Evolutionary conservation across 208 protist species (phyloP).

Genomic region (Jaenimonas drosophilae): DNA sequence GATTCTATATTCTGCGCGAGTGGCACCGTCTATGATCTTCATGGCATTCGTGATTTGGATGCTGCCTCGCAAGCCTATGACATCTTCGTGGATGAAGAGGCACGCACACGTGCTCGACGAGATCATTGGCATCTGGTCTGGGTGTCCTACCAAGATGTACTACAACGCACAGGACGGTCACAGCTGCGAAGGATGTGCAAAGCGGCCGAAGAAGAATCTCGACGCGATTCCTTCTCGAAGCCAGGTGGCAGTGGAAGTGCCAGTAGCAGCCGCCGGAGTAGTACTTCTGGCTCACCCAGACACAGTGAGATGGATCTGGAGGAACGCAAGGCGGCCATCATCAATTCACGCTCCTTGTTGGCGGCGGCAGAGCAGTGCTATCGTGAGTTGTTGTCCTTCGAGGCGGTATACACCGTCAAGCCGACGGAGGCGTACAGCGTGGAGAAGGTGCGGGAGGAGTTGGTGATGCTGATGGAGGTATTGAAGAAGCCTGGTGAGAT

Average conservation of each 20-base stretch:
- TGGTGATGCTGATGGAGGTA: background rate
- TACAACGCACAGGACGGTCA: background rate
- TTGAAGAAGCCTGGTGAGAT: too few relatives aligned
- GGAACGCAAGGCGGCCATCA: background rate
- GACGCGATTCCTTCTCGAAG: too few relatives aligned
- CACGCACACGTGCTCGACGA: slow-evolving; percentile 2
- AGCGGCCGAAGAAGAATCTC: too few relatives aligned
- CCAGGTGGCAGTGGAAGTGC: too few relatives aligned
- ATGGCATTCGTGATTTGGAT: background rate
- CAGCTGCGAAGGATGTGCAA: background rate
- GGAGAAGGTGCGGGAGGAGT: slow-evolving; percentile 1
- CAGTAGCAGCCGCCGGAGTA: too few relatives aligned
- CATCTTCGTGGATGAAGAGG: slow-evolving; percentile 6
- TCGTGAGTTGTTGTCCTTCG: slow-evolving; percentile 1
- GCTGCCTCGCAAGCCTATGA: background rate
- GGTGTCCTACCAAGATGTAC: slow-evolving; percentile 7
- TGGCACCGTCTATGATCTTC: slow-evolving; percentile 5
- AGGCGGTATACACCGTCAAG: background rate
- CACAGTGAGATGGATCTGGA: background rate
- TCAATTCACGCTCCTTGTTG: too few relatives aligned
- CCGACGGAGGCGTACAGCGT: background rate
- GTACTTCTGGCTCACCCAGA: background rate
- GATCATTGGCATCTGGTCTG: slow-evolving; percentile 13
- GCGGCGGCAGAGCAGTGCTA: slow-evolving; percentile 1
- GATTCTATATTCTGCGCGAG: background rate